Percentiles rank a stretch among this genome's conserved stretches.
Evolutionary conservation across 2,329 filamentous ascomycete species (phyloP).

Genomic region (Colletotrichum sojae): DNA sequence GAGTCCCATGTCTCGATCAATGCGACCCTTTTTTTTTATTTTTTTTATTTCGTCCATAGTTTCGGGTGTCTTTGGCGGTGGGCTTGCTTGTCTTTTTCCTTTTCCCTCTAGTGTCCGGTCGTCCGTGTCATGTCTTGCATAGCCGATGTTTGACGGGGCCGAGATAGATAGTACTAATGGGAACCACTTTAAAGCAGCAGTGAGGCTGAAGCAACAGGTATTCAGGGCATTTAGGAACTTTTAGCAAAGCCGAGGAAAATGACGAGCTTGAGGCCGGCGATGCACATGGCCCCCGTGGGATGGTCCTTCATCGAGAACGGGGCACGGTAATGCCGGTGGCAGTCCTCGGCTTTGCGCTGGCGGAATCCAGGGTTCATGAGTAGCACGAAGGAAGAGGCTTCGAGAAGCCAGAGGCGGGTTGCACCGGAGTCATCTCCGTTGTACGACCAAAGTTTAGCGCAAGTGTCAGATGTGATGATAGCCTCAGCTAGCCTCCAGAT

Average conservation of each 20-base stretch:
- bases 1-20: neutral
- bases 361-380: too few species aligned
- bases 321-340: neutral
- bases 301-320: constrained; percentile 1
- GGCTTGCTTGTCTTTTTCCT: neutral
- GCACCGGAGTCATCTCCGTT: neutral
- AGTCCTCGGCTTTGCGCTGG: too few species aligned
- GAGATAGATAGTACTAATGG: constrained; percentile 4
- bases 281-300: neutral
- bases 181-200: neutral
- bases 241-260: neutral
- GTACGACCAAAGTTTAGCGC: neutral
- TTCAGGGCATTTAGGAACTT: neutral
- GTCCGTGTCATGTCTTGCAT: constrained; percentile 33
- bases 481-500: constrained; percentile 12
- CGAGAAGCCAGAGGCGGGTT: neutral
- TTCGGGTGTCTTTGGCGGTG: too few species aligned
- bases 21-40: constrained; percentile 1
- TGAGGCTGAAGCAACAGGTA: constrained; percentile 16
- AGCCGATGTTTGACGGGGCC: constrained; percentile 7
- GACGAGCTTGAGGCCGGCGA: neutral
- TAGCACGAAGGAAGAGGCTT: neutral
- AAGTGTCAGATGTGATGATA: constrained; percentile 3
- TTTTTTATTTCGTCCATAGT: neutral
- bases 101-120: neutral